Evolutionary conservation across 2,329 filamentous ascomycete species (phyloP).

Genomic region (Diaporthe aspalathi): DNA sequence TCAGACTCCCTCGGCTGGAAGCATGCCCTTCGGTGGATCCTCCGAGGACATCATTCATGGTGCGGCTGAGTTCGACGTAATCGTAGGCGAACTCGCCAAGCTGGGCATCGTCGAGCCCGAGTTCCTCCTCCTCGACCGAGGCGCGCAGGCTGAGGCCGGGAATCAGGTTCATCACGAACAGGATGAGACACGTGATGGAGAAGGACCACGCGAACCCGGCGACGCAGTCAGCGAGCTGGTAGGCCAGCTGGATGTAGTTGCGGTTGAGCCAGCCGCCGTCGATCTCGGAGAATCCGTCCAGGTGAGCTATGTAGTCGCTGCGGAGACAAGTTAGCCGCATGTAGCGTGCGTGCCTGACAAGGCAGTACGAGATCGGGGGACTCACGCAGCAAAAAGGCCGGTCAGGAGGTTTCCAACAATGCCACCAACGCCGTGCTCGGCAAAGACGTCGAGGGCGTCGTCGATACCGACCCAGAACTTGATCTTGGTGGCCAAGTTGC

Average conservation of each 20-base stretch:
- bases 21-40: slow-evolving; percentile 23
- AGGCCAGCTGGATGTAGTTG: slow-evolving; percentile 77
- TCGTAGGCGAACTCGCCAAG: slow-evolving; percentile 87
- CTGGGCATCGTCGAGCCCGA: slow-evolving; percentile 79
- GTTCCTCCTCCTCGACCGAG: slow-evolving; percentile 73
- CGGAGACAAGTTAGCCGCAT: slow-evolving; percentile 33
- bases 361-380: slow-evolving; percentile 38
- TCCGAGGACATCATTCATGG: slow-evolving; percentile 62
- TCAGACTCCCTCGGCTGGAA: slow-evolving; percentile 42
- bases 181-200: slow-evolving; percentile 74
- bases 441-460: slow-evolving; percentile 90
- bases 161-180: slow-evolving; percentile 77
- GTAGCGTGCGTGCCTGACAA: not conserved
- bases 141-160: slow-evolving; percentile 78
- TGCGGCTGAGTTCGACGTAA: slow-evolving; percentile 77
- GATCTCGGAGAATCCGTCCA: slow-evolving; percentile 73
- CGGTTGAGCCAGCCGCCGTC: slow-evolving; percentile 77
- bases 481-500: slow-evolving; percentile 90
- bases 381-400: slow-evolving; percentile 78
- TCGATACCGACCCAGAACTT: slow-evolving; percentile 80
- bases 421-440: slow-evolving; percentile 87
- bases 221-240: slow-evolving; percentile 76
- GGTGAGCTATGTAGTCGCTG: slow-evolving; percentile 76
- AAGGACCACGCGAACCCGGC: slow-evolving; percentile 76
- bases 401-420: slow-evolving; percentile 84